Evolutionary conservation across 2,329 filamentous ascomycete species (phyloP), one percentile per base, ranked within the genome.

Genomic region (Elsinoe necatrix): DNA sequence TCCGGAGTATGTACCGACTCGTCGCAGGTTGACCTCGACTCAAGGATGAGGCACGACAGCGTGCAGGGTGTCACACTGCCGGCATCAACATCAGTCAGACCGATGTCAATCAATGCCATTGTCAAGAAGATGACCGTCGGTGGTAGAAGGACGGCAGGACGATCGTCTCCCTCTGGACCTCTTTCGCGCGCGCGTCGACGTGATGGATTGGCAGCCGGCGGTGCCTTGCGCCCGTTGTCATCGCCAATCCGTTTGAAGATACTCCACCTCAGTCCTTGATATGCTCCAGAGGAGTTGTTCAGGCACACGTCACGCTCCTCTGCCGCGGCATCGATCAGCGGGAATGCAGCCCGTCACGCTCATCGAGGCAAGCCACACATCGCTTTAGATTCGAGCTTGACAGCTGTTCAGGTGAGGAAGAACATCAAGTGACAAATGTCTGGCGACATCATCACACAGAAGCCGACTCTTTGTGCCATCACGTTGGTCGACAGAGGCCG

Each of bases 211-310:
- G 20, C 29, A 52, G 18, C 18, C 29, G 48, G 20, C 25, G 48
- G 48, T 39, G 29, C 29, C 34, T 52, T 35, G 29, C 48, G 48
- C 16, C 48, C 48, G 45, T 50, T 50, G 45, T 34, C 31, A 50
- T 50, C 23, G 18, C 45, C 45, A 50, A 34, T 50, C 45, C 45
- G 45, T 50, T 50, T 8, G 12, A 50, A 50, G 45, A 50, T 50
- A 50, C 45, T 50, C 45, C 45, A 50, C 45, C 16, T 11, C 45
- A 50, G 45, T 50, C 45, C 45, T 50, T 50, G 45, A 50, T 50
- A 31, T 50, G 25, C 9, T 18, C 23, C 45, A 31, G 45, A 7
- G 14, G 45, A 16, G 14, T 25, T 21, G 9, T 29, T 21, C 23
- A 34, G 27, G 27, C 45, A 34, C 29, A 50, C 45, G 27, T 31